Conservation (phyloP, 31 red algal genomes). For the Bonnemaisonia californica region DNA sequence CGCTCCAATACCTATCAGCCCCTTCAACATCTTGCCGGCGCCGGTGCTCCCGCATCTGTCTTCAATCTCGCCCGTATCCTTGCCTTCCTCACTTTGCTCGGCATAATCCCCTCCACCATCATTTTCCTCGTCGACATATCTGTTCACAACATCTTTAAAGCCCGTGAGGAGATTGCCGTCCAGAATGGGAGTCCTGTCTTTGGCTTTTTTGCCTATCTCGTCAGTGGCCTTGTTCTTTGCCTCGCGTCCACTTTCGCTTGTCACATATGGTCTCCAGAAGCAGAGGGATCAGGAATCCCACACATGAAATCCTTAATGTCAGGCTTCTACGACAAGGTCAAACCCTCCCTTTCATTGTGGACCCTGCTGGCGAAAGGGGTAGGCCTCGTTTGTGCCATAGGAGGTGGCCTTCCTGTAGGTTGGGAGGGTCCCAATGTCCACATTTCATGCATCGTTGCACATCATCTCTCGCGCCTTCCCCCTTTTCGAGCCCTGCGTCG, state of each 20-base stretch:
- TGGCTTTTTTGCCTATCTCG: slow-evolving; percentile 73
- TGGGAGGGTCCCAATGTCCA: slow-evolving; percentile 99
- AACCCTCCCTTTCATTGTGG: slow-evolving; percentile 84
- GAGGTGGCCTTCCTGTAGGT: slow-evolving; percentile 95
- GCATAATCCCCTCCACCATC: slow-evolving; percentile 90
- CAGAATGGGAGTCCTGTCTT: slow-evolving; percentile 15
- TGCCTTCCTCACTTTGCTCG: slow-evolving; percentile 80
- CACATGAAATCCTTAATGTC: slow-evolving; percentile 99
- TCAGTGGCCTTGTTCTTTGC: slow-evolving; percentile 78
- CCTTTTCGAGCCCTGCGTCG: slow-evolving; percentile 81
- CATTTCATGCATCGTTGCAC: slow-evolving; percentile 96
- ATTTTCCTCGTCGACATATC: slow-evolving; percentile 94
- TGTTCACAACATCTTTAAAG: slow-evolving; percentile 72
- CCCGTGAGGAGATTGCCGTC: slow-evolving; percentile 71
- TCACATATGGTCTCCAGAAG: slow-evolving; percentile 78
- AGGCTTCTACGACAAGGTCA: slow-evolving; percentile 96
- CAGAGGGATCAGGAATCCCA: slow-evolving; percentile 96
- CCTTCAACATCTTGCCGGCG: slow-evolving; percentile 68
- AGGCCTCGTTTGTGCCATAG: slow-evolving; percentile 95
- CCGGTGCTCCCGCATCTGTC: slow-evolving; percentile 52
- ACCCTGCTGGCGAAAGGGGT: slow-evolving; percentile 87
- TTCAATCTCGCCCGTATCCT: slow-evolving; percentile 69
- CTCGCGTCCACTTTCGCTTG: slow-evolving; percentile 87
- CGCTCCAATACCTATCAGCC: neutral
- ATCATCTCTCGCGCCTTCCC: slow-evolving; percentile 94